Percentiles rank a stretch among this genome's conserved stretches.
Conservation (phyloP, 176 grass and related monocot genomes). For the Avena atlantica region DNA sequence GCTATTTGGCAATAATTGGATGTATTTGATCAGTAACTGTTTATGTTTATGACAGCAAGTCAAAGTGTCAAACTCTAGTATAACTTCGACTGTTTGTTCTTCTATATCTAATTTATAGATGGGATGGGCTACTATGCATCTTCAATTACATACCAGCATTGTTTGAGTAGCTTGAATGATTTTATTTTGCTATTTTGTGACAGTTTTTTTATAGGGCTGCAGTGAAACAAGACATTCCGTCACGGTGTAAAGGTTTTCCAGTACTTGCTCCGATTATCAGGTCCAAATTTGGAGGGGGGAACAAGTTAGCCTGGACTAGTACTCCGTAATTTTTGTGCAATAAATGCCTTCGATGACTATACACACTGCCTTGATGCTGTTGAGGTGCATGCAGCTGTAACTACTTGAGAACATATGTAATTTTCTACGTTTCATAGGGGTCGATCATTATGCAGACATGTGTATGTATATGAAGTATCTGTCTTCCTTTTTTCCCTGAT, state of each 20-base stretch:
- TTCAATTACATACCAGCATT: neutral
- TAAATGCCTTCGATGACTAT: conserved; percentile 51
- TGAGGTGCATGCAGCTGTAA: conserved; percentile 18
- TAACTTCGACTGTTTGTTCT: conserved; percentile 14
- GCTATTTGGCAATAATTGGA: neutral
- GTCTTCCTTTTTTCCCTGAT: neutral
- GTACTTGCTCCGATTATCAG: conserved; percentile 28
- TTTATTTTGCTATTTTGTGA: conserved; percentile 17
- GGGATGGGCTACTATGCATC: neutral
- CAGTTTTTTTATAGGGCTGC: conserved; percentile 35
- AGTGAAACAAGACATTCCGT: conserved; percentile 14
- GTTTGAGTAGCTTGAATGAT: neutral
- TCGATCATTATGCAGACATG: conserved; percentile 40
- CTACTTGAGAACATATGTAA: conserved; percentile 41
- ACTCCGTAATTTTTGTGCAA: conserved; percentile 53
- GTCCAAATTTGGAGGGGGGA: conserved; percentile 19
- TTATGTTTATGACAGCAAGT: neutral
- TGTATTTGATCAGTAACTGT: neutral
- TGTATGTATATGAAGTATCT: conserved; percentile 48
- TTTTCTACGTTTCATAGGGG: conserved; percentile 43
- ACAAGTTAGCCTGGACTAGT: conserved; percentile 15
- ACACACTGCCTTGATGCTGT: conserved; percentile 32
- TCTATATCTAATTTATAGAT: neutral
- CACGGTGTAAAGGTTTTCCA: conserved; percentile 31
- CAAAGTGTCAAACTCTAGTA: neutral